phyloP scores from a whole-genome alignment of 768 basidiomycete species.

The Boletellus sp. region DNA sequence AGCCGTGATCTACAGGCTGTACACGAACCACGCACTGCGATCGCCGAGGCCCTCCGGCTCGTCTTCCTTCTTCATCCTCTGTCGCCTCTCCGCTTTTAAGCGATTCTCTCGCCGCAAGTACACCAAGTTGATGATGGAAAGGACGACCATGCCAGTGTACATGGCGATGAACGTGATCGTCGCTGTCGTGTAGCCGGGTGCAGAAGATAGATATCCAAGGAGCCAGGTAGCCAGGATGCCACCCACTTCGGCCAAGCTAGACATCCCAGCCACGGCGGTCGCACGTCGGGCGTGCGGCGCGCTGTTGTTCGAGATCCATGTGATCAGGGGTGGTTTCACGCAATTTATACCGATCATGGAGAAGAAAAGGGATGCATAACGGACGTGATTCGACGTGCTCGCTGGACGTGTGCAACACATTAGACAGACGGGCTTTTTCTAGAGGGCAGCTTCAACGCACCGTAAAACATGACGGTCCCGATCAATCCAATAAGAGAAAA shows the following conservation, averaged over 20 bases:
- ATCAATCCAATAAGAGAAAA: constrained; percentile 41
- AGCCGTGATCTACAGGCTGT: constrained; percentile 33
- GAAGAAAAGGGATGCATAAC: constrained; percentile 58
- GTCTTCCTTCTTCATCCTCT: constrained; percentile 28
- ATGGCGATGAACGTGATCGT: constrained; percentile 35
- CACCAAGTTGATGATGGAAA: constrained; percentile 35
- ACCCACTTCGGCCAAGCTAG: constrained; percentile 52
- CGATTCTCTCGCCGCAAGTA: constrained; percentile 45
- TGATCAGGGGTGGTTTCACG: constrained; percentile 44
- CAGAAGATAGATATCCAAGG: constrained; percentile 45
- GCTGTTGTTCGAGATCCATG: constrained; percentile 62
- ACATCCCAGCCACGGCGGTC: constrained; percentile 53
- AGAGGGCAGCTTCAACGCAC: background rate
- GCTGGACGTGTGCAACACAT: constrained; percentile 4
- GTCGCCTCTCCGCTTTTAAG: constrained; percentile 40
- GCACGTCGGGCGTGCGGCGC: constrained; percentile 54
- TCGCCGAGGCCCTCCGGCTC: constrained; percentile 47
- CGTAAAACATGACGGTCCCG: background rate
- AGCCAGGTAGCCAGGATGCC: constrained; percentile 62
- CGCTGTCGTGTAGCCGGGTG: constrained; percentile 48
- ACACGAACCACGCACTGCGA: constrained; percentile 55
- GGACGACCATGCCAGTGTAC: constrained; percentile 37
- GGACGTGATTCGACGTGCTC: constrained; percentile 35
- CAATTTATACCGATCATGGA: constrained; percentile 49
- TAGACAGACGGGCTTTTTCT: background rate